phyloP scores from a whole-genome alignment of 768 basidiomycete species.

The Pholiota microspora region DNA sequence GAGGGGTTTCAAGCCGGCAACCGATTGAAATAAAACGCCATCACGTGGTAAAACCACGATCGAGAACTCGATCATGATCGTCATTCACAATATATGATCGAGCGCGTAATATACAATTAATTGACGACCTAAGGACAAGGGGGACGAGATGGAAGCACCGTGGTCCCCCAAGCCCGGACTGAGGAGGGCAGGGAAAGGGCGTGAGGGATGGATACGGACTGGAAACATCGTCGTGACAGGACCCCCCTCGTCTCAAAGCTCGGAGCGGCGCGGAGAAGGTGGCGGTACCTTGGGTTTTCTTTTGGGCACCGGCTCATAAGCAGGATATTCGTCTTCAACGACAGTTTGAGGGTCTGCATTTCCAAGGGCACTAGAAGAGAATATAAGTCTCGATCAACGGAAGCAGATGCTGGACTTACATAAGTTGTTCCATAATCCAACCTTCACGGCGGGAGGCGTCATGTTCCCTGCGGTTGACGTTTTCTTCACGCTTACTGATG shows the following conservation, averaged over 20 bases:
- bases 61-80: slow-evolving; percentile 29
- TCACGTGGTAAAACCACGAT: slow-evolving; percentile 42
- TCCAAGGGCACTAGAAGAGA: slow-evolving; percentile 54
- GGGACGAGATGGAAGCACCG: slow-evolving; percentile 73
- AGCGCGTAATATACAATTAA: slow-evolving; percentile 36
- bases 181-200: slow-evolving; percentile 55
- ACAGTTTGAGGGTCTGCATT: slow-evolving; percentile 64
- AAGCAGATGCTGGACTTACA: slow-evolving; percentile 41
- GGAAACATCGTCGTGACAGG: slow-evolving; percentile 48
- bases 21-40: slow-evolving; percentile 29
- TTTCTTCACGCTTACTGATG: slow-evolving; percentile 83
- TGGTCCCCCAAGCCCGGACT: slow-evolving; percentile 91
- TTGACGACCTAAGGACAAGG: slow-evolving; percentile 54
- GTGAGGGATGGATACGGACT: slow-evolving; percentile 68
- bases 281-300: slow-evolving; percentile 91
- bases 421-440: slow-evolving; percentile 93
- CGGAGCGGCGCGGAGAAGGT: slow-evolving; percentile 81
- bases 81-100: slow-evolving; percentile 25
- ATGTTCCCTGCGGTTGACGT: slow-evolving; percentile 80
- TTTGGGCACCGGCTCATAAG: slow-evolving; percentile 65
- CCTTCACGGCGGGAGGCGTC: slow-evolving; percentile 83
- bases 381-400: slow-evolving; percentile 5
- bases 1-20: slow-evolving; percentile 30
- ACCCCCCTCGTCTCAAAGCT: slow-evolving; percentile 95
- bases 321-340: slow-evolving; percentile 80